A percentile compares a stretch with the other conserved stretches of the same genome.
phyloP scores from a whole-genome alignment of 148 eudicot genomes.

The Pharnaceum exiguum region DNA sequence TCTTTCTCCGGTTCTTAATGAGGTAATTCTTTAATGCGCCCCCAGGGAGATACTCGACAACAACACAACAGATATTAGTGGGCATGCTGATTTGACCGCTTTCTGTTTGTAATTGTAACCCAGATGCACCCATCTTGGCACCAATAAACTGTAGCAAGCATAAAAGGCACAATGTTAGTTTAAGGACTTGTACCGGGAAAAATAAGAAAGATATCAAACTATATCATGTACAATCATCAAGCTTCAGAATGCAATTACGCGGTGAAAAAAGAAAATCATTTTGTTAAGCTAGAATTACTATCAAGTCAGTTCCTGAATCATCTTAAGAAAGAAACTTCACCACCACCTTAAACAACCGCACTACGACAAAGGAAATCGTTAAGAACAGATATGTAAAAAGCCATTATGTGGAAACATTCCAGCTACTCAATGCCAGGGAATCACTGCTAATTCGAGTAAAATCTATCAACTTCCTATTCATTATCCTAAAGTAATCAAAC shows the following conservation, averaged over 20 bases:
- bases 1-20: constrained; percentile 69
- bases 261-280: no score
- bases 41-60: constrained; percentile 80
- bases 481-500: no score
- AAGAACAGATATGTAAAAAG: neutral
- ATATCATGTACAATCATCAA: neutral
- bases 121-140: constrained; percentile 82
- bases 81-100: constrained; percentile 80
- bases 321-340: neutral
- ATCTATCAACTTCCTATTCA: no score
- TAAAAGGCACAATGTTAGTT: neutral
- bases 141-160: constrained; percentile 64
- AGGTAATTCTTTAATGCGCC: constrained; percentile 75
- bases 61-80: constrained; percentile 72
- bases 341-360: neutral
- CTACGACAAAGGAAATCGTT: neutral
- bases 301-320: neutral
- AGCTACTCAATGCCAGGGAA: no score
- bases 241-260: neutral
- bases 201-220: neutral
- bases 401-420: neutral
- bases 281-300: no score
- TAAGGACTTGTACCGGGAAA: neutral
- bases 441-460: no score
- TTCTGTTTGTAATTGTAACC: constrained; percentile 68